Base-by-base conservation (phyloP, 2,329 filamentous ascomycete genomes). In the Fusarium buharicum region DNA sequence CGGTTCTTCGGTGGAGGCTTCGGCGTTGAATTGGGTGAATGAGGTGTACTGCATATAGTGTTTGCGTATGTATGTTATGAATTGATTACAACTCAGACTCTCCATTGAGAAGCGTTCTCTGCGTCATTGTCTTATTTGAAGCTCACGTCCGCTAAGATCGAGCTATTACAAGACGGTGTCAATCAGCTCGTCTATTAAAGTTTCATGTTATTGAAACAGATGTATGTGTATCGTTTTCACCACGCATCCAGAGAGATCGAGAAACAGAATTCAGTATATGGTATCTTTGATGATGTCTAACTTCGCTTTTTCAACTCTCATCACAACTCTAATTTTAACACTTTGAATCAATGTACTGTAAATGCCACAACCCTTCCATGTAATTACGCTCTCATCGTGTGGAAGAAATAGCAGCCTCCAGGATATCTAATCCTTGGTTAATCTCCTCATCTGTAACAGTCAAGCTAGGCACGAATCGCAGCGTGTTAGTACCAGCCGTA, bases 401-500 rank as follows among this genome's bases (percentile, higher is more conserved):
- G 34, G 78, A 77, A 22, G 71, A 72, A 59, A 90, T 86, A 5
- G 86, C 85, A 68, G 91, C 84, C 66, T 89, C 90, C 58, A 98
- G 74, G 49, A 97, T 93, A 37, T 80, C 78, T 75, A 97, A 79
- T 0, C 92, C 93, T 64, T 90, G 82, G 66, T 88, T 81, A 65
- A 98, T 95, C 82, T 97, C 91, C 22, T 84, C 85, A 67, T 92
- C 87, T 1, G 86, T 90, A 55, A 99, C 90, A 6, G 88, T 87
- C 72, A 99, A 79, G 59, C 92, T 90, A 28, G 95, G 95, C 53
- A 98, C 93, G 70, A 99, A 97, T 43, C 95, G 84, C 67, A 99
- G 78, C 9, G 93, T 97, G 73, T 98, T 97, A 27, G 88, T 93
- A 1, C 95, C 95, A 24, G 92, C 94, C 2, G 93, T 97, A 72